Conservation (phyloP, 352 stramenopile species). For the Pythium insidiosum region DNA sequence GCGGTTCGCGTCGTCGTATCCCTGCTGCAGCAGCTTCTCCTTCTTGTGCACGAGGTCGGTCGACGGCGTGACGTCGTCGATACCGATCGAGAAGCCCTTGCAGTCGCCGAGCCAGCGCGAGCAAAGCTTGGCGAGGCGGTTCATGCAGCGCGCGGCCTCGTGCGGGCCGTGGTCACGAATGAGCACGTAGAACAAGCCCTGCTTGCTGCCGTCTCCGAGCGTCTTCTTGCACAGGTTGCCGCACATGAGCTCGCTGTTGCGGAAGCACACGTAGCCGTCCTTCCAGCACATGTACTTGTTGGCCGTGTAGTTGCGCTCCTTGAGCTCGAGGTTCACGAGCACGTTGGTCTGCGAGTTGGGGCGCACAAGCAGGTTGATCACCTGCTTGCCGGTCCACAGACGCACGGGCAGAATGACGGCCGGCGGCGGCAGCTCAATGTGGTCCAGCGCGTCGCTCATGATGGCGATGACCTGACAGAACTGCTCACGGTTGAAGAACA, state of each 20-base stretch:
- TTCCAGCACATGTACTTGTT: slow-evolving; percentile 97
- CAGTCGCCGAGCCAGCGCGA: slow-evolving; percentile 96
- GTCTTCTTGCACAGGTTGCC: slow-evolving; percentile 99
- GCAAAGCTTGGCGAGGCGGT: slow-evolving; percentile 97
- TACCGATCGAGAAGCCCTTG: slow-evolving; percentile 98
- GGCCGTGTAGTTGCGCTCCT: slow-evolving; percentile 95
- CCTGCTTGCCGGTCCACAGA: slow-evolving; percentile 99
- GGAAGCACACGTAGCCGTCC: slow-evolving; percentile 96
- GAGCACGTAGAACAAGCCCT: slow-evolving; percentile 97
- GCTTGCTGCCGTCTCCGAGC: slow-evolving; percentile 97
- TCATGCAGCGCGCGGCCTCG: slow-evolving; percentile 95
- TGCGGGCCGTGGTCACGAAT: slow-evolving; percentile 92
- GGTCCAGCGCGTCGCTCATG: slow-evolving; percentile 93
- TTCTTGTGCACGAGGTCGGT: slow-evolving; percentile 93
- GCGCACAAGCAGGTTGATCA: slow-evolving; percentile 83
- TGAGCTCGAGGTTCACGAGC: slow-evolving; percentile 80
- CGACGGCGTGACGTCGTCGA: slow-evolving; percentile 99
- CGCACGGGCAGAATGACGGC: slow-evolving; percentile 66
- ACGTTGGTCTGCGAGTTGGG: slow-evolving; percentile 86
- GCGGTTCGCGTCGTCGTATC: slow-evolving; percentile 82
- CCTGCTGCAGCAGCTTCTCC: slow-evolving; percentile 87
- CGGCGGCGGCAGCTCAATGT: slow-evolving; percentile 85
- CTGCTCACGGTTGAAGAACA: slow-evolving; percentile 96
- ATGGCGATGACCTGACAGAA: slow-evolving; percentile 95
- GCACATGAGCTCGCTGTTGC: slow-evolving; percentile 96